Evolutionary conservation across 805 yeast genomes (phyloP).

Genomic region (Ogataea haglerorum): DNA sequence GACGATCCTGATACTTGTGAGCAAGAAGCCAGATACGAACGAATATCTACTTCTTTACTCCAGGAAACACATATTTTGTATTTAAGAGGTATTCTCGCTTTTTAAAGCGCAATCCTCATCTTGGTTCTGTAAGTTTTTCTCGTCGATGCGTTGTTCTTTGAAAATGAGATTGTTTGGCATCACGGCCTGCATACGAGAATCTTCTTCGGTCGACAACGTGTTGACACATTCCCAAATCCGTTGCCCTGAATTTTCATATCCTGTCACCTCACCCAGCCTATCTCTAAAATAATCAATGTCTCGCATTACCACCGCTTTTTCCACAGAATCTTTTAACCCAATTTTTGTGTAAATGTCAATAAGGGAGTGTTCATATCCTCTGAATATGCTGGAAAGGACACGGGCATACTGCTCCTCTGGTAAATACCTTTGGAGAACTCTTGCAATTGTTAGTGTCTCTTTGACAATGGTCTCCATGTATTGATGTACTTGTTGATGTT

Average conservation of each 20-base stretch:
- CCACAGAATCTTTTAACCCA: conserved; percentile 46
- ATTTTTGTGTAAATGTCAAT: conserved; percentile 50
- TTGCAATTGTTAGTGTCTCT: conserved; percentile 62
- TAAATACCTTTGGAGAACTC: conserved; percentile 55
- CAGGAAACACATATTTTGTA: too few relatives aligned
- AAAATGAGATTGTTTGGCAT: conserved; percentile 38
- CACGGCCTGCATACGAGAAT: conserved; percentile 42
- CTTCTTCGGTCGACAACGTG: conserved; percentile 48
- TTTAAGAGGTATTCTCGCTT: too few relatives aligned
- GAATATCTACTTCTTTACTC: too few relatives aligned
- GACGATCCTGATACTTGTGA: too few relatives aligned
- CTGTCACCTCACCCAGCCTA: conserved; percentile 55
- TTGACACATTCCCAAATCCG: conserved; percentile 60
- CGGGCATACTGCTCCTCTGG: conserved; percentile 46
- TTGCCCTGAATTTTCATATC: conserved; percentile 60
- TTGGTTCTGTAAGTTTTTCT: neutral
- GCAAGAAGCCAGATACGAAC: too few relatives aligned
- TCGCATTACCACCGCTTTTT: conserved; percentile 50
- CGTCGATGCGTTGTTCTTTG: conserved; percentile 4
- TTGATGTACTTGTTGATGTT: conserved; percentile 47
- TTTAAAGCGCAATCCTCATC: too few relatives aligned
- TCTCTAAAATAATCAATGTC: conserved; percentile 65
- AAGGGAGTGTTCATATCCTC: conserved; percentile 53
- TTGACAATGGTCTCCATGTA: conserved; percentile 66
- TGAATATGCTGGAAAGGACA: conserved; percentile 49